Evolutionary conservation across 441 rosid genomes (phyloP), one percentile per base, ranked within the genome.

Genomic region (Mallotus repandus): DNA sequence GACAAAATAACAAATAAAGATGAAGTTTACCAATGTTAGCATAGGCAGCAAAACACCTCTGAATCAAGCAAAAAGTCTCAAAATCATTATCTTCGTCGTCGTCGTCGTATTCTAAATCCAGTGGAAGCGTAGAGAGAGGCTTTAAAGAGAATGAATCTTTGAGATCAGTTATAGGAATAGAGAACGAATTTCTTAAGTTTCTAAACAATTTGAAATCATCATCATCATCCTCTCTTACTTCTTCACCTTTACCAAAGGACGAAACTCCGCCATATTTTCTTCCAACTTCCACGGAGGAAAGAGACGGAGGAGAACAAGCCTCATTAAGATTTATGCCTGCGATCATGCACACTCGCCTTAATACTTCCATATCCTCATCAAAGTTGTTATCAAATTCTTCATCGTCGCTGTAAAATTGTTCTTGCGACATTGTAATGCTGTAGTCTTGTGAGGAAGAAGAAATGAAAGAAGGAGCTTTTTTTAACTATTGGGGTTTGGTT

Each of bases 1-100:
- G n/a, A n/a, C n/a, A n/a, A n/a, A n/a, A n/a, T n/a, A n/a, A n/a
- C n/a, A n/a, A n/a, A n/a, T n/a, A n/a, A n/a, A n/a, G n/a, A n/a
- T n/a, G n/a, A n/a, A n/a, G n/a, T n/a, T n/a, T n/a, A n/a, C n/a
- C n/a, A 14, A 16, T 74, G 64, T 49, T 52, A 56, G 82, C 75
- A 80, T 84, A 92, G 35, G 90, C 86, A 19, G 88, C 78, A 80
- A 89, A 92, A 55, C 94, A 84, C 66, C 76, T 80, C 79, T 86
- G 89, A 69, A 94, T 86, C 54, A 89, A 89, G 8, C 87, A 84
- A 59, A 94, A 88, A 52, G 91, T 90, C 79, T 89, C 91, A 41
- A 87, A 86, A 76, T 88, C 94, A 67, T 91, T 92, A 4, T 90
- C 95, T 4, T 86, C 87, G 2, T 1, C 38, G 38, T 32, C 4